These are phyloP conservation scores for Ampelomyces quisqualis DNA, from an alignment of 2,329 filamentous ascomycete species.

Conservation along the genomic window DNA sequence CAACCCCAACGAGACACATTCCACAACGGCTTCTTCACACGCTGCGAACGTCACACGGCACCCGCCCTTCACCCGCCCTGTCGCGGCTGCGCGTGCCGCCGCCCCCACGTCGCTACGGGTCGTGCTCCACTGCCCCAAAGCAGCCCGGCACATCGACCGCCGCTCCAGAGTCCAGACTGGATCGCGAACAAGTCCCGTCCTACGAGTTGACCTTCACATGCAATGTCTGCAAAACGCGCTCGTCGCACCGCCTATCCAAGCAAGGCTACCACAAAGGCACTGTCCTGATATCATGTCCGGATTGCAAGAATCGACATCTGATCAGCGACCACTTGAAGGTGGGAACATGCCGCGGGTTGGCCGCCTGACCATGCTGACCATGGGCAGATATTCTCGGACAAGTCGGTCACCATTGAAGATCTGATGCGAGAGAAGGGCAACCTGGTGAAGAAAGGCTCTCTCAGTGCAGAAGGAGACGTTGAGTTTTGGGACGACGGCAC, in stretches of 20 bases:
- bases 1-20: constrained; percentile 23
- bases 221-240: constrained; percentile 76
- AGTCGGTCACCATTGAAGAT: constrained; percentile 71
- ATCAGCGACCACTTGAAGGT: constrained; percentile 85
- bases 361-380: constrained; percentile 6
- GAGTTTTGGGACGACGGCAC: constrained; percentile 85
- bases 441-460: constrained; percentile 67
- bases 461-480: constrained; percentile 78
- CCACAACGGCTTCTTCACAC: constrained; percentile 31
- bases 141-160: constrained; percentile 27
- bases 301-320: constrained; percentile 82
- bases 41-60: constrained; percentile 29
- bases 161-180: constrained; percentile 39
- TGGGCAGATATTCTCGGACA: constrained; percentile 68
- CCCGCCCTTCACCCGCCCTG: constrained; percentile 19
- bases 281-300: constrained; percentile 83
- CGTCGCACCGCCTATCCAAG: constrained; percentile 84
- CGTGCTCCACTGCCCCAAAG: constrained; percentile 22
- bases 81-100: constrained; percentile 12
- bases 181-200: constrained; percentile 57
- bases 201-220: constrained; percentile 94
- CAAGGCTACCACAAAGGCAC: constrained; percentile 93
- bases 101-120: constrained; percentile 27
- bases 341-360: not conserved
- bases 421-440: constrained; percentile 74